Base-by-base conservation (phyloP, 495 filamentous ascomycete genomes). In the Hypoxylon lienhwacheense region DNA sequence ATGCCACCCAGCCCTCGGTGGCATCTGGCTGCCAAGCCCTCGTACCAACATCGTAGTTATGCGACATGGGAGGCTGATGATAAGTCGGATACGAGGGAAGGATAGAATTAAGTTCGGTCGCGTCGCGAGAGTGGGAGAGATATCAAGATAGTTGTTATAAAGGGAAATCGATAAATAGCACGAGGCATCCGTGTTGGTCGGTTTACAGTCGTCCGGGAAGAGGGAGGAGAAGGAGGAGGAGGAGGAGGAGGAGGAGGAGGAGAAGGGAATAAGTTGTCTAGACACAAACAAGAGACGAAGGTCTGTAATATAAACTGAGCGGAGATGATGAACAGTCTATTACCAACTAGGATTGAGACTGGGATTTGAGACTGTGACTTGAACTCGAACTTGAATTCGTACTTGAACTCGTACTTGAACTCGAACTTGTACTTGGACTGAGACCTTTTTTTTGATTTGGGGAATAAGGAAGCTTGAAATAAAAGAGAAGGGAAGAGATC, bases 21-120 rank as follows among this genome's bases (percentile, higher is more conserved):
- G 82, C 73, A 76, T 99, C 93, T 55, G 95, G 90, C 81, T 97
- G 91, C 93, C 93, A 99, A 70, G 90, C 95, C 81, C 88, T 82
- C 60, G 93, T 97, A 59, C 92, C 95, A 63, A 97, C 85, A 83
- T 97, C 93, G 73, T 96, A 99, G 66, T 79, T 90, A 76, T 96
- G 89, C 77, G 91, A 90, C 95, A 97, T 96, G 63, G 49, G 63
- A 68, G 65, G 65, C 65, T 63, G 59, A 20, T 60, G 36, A 15
- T 17, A 16, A 25, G 29, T 31, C 42, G 44, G 29, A 21, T 33
- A 59, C 12, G 22, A 35, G 42, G 29, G 31, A 49, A 61, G 15
- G 37, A 26, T 25, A 26, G 17, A 25, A 36, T 56, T 50, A 52
- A 40, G 43, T 47, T 55, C 53, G 56, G 39, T 53, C 56, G 59